Evolutionary conservation across 768 basidiomycete genomes (phyloP).

Genomic region (Macrolepiota albuminosa): DNA sequence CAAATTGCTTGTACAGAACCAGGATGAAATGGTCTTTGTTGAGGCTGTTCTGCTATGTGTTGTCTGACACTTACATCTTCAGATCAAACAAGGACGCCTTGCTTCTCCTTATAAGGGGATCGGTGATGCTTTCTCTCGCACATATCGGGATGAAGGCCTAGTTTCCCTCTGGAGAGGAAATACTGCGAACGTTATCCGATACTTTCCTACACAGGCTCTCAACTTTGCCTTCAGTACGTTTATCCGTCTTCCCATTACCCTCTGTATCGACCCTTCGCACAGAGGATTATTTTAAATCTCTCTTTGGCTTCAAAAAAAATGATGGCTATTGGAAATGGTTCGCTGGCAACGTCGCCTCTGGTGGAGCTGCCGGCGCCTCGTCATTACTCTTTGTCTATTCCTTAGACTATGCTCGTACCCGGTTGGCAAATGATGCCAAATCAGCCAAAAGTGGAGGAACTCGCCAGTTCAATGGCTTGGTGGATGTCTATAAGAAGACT

Average conservation of each 20-base stretch:
- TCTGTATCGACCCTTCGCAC: slow-evolving; percentile 10
- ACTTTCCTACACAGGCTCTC: slow-evolving; percentile 99
- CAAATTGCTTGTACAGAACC: slow-evolving; percentile 97
- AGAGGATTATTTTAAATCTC: slow-evolving; percentile 98
- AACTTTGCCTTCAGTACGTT: slow-evolving; percentile 99
- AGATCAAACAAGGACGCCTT: slow-evolving; percentile 99
- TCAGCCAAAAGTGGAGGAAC: slow-evolving; percentile 86
- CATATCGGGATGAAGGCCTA: slow-evolving; percentile 93
- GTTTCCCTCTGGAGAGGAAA: slow-evolving; percentile 98
- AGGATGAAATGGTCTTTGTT: slow-evolving; percentile 93
- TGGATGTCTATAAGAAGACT: slow-evolving; percentile 97
- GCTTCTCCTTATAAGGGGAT: slow-evolving; percentile 95
- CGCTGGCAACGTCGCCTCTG: slow-evolving; percentile 94
- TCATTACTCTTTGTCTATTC: slow-evolving; percentile 99
- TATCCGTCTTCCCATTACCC: slow-evolving; percentile 1
- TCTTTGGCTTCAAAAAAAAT: slow-evolving; percentile 97
- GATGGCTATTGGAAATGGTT: slow-evolving; percentile 99
- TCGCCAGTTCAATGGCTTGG: slow-evolving; percentile 97
- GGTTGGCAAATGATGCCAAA: slow-evolving; percentile 97
- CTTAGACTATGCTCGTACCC: slow-evolving; percentile 98
- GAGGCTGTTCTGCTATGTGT: not conserved
- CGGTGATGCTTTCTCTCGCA: slow-evolving; percentile 85
- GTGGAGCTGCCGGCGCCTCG: slow-evolving; percentile 98
- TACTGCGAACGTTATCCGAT: slow-evolving; percentile 99
- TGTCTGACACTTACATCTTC: slow-evolving; percentile 28